Evolutionary conservation across 2,329 filamentous ascomycete genomes (phyloP), one percentile per base, ranked within the genome.

Genomic region (Diaporthe citri): DNA sequence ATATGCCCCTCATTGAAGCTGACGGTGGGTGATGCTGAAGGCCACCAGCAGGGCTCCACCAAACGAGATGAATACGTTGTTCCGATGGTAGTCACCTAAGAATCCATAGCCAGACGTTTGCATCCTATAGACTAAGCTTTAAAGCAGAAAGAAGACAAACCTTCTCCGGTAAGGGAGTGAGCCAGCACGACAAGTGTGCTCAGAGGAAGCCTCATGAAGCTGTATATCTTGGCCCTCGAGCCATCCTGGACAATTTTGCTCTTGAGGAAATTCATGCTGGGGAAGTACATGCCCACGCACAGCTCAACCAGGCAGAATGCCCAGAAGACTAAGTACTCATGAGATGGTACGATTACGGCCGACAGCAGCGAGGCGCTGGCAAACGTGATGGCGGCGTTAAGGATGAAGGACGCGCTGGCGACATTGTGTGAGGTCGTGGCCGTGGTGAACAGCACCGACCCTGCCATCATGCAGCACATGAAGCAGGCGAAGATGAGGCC

Each of bases 271-370:
- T 86, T 87, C 80, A 91, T 89, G 74, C 85, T 87, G 0, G 90
- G 90, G 78, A 86, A 91, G 78, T 92, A 92, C 48, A 88, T 83
- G 7, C 90, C 90, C 31, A 91, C 86, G 79, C 88, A 90, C 15
- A 84, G 82, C 79, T 92, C 90, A 71, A 92, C 88, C 0, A 90
- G 76, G 78, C 88, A 90, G 78, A 92, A 90, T 10, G 85, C 85
- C 87, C 87, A 90, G 77, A 92, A 89, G 0, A 88, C 84, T 5
- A 86, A 59, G 4, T 79, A 77, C 78, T 88, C 86, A 48, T 82
- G 82, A 77, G 85, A 52, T 25, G 28, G 83, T 20, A 86, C 73
- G 2, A 88, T 78, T 12, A 85, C 83, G 13, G 87, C 83, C 34
- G 86, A 79, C 52, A 86, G 82, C 71, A 88, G 81, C 60, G 83